These are phyloP conservation scores for Candida insectalens DNA, from an alignment of 805 yeast genomes.

Conservation along the genomic window DNA sequence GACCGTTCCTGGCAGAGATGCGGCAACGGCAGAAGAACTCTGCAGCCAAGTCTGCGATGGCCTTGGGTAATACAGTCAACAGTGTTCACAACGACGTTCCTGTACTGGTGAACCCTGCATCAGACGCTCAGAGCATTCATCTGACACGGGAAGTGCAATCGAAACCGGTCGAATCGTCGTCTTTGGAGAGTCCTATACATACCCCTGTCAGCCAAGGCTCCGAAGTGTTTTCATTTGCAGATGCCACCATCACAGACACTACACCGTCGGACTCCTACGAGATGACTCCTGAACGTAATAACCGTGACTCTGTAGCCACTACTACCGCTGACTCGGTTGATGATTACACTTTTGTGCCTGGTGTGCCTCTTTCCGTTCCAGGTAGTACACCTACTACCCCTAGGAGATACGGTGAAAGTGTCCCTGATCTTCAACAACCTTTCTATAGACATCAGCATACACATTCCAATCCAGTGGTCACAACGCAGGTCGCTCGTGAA, in stretches of 20 bases:
- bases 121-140: conserved; percentile 10
- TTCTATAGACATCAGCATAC: conserved; percentile 19
- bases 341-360: no score
- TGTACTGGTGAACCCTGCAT: conserved; percentile 4
- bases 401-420: no score
- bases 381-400: no score
- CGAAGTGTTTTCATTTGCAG: not conserved
- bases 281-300: no score
- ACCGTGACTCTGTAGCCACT: no score
- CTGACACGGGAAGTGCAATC: not conserved
- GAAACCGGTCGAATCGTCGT: no score
- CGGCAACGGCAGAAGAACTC: conserved; percentile 8
- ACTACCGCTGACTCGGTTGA: no score
- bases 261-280: no score
- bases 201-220: conserved; percentile 7
- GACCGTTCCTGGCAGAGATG: conserved; percentile 13
- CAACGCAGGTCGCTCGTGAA: no score
- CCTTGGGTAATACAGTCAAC: conserved; percentile 15
- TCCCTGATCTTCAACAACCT: no score
- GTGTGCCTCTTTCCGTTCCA: no score
- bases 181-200: not conserved
- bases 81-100: conserved; percentile 11
- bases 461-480: conserved; percentile 18
- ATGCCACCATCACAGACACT: no score
- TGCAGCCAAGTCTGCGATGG: conserved; percentile 14